Evolutionary conservation across 1,139 yeast genomes (phyloP).

Genomic region (Sugiyamaella japonica): DNA sequence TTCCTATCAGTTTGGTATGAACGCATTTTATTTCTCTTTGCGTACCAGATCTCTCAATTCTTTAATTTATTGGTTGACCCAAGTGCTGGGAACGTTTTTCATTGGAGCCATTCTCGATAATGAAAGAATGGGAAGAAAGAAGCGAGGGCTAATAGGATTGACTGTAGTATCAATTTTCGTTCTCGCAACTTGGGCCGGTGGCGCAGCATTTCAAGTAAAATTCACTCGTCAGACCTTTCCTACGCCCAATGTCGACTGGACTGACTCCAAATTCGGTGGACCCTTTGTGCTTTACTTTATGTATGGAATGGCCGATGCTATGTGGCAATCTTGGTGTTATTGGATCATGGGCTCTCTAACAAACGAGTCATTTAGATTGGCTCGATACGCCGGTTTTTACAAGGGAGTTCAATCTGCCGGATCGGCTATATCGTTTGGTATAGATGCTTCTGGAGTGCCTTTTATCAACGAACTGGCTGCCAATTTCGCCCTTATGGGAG

Average conservation of each 20-base stretch:
- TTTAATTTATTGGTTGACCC: constrained; percentile 26
- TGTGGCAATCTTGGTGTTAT: constrained; percentile 30
- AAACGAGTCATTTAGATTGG: constrained; percentile 25
- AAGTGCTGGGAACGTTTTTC: constrained; percentile 24
- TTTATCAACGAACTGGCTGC: constrained; percentile 27
- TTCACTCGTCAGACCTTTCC: constrained; percentile 23
- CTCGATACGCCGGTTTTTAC: constrained; percentile 28
- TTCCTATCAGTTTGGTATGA: constrained; percentile 28
- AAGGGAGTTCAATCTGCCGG: constrained; percentile 28
- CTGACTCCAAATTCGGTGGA: constrained; percentile 23
- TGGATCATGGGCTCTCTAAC: constrained; percentile 28
- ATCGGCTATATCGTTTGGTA: constrained; percentile 27
- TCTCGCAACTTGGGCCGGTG: constrained; percentile 26
- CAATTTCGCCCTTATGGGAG: constrained; percentile 24
- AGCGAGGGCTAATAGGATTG: constrained; percentile 25
- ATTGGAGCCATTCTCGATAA: constrained; percentile 24
- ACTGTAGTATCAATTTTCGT: constrained; percentile 24
- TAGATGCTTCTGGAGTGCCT: constrained; percentile 27
- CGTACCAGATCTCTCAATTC: constrained; percentile 27
- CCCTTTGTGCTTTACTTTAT: constrained; percentile 25
- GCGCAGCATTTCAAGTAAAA: constrained; percentile 24
- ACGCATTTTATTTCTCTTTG: constrained; percentile 28
- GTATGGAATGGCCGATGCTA: constrained; percentile 28
- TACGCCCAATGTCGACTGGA: constrained; percentile 25
- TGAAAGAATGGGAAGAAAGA: constrained; percentile 21